Evolutionary conservation across 352 stramenopile genomes (phyloP).

Genomic region (Pythium chondricola): DNA sequence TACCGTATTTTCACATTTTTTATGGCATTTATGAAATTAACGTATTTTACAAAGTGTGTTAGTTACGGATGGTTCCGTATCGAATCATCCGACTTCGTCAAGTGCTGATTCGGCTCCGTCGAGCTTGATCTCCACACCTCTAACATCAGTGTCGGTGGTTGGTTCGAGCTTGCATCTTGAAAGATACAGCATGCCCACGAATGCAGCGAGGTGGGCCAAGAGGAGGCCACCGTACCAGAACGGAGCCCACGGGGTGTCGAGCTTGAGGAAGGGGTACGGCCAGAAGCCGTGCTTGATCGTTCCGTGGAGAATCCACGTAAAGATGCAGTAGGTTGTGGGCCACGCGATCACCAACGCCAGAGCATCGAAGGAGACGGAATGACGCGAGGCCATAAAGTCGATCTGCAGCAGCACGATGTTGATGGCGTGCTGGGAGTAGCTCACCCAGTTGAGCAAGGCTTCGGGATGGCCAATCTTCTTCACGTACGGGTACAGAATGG

Average conservation of each 20-base stretch:
- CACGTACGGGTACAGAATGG: constrained; percentile 66
- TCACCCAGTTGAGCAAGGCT: constrained; percentile 63
- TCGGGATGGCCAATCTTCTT: constrained; percentile 36
- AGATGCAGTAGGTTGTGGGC: constrained; percentile 59
- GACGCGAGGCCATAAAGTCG: constrained; percentile 50
- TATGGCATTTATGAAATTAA: too few relatives aligned
- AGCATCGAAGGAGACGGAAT: constrained; percentile 46
- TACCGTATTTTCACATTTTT: too few relatives aligned
- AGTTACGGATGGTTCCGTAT: too few relatives aligned
- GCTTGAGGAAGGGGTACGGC: constrained; percentile 75
- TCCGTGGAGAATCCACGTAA: constrained; percentile 72
- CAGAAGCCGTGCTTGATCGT: constrained; percentile 62
- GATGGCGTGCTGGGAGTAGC: constrained; percentile 71
- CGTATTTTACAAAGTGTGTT: too few relatives aligned
- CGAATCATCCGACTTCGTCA: too few relatives aligned
- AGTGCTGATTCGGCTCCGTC: too few relatives aligned
- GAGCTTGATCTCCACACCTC: too few relatives aligned
- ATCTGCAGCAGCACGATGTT: constrained; percentile 68
- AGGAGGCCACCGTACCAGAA: constrained; percentile 66
- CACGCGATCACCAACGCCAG: constrained; percentile 58
- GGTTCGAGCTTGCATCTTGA: constrained; percentile 35
- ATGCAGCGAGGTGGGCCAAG: constrained; percentile 33
- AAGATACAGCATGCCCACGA: constrained; percentile 34
- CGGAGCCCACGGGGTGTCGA: constrained; percentile 65
- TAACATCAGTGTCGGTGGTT: too few relatives aligned